Percentiles rank a stretch among this genome's conserved stretches.
phyloP scores from a whole-genome alignment of 164 flowering plant species.

The Platanus orientalis region DNA sequence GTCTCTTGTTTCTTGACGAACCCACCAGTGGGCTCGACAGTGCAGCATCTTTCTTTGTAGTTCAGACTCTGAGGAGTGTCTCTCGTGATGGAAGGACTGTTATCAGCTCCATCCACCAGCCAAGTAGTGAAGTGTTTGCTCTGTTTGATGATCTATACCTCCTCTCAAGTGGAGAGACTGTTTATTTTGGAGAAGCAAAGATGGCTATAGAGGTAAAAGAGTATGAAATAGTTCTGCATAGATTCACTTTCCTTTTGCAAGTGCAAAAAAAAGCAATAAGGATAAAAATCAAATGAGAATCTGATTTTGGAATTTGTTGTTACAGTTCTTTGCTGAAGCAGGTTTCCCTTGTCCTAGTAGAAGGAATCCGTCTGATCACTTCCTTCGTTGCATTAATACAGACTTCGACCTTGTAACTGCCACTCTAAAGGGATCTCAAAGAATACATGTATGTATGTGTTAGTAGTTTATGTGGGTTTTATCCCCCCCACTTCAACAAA shows the following conservation, averaged over 20 bases:
- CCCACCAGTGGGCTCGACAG: constrained; percentile 81
- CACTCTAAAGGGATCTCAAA: constrained; percentile 52
- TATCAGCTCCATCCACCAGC: constrained; percentile 77
- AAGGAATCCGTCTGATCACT: constrained; percentile 90
- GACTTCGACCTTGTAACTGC: constrained; percentile 75
- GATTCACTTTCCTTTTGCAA: not conserved
- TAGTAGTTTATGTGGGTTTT: too few relatives aligned
- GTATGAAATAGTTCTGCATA: not conserved
- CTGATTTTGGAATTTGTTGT: not conserved
- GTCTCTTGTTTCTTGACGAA: constrained; percentile 67
- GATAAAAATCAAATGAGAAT: not conserved
- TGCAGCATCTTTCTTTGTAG: constrained; percentile 72
- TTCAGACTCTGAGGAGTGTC: constrained; percentile 46
- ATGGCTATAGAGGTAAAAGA: constrained; percentile 47
- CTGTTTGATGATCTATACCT: constrained; percentile 67
- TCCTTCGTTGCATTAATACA: constrained; percentile 72
- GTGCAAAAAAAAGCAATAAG: too few relatives aligned
- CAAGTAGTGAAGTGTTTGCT: constrained; percentile 79
- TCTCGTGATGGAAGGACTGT: constrained; percentile 69
- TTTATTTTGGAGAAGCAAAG: constrained; percentile 78
- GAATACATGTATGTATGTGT: constrained; percentile 36
- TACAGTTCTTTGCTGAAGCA: constrained; percentile 75
- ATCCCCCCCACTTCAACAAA: too few relatives aligned
- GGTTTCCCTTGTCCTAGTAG: constrained; percentile 79
- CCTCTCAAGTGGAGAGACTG: constrained; percentile 63